Percentiles rank a stretch among this genome's conserved stretches.
These are phyloP conservation scores for Solanum rostratum DNA, from an alignment of 257 asterid species.

Conservation along the genomic window DNA sequence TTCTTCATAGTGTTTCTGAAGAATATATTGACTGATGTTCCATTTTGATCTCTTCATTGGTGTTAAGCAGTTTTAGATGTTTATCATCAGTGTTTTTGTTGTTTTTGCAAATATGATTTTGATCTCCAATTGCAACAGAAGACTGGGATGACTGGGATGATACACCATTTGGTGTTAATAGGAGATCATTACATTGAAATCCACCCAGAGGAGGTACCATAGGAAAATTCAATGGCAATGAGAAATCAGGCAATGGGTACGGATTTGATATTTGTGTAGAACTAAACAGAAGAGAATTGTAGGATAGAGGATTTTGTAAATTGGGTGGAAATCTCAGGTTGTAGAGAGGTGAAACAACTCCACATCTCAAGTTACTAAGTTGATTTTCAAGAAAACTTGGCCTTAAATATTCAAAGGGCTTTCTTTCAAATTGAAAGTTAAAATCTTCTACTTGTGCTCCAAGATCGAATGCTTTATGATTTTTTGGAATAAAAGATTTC, in stretches of 20 bases:
- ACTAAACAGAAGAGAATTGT: constrained; percentile 14
- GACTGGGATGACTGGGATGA: constrained; percentile 10
- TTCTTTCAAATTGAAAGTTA: constrained; percentile 29
- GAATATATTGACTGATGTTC: neutral
- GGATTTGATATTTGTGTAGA: constrained; percentile 6
- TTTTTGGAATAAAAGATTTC: constrained; percentile 1
- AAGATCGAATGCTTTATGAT: neutral
- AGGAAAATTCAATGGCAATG: constrained; percentile 17
- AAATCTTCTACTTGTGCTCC: constrained; percentile 33
- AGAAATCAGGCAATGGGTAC: constrained; percentile 10
- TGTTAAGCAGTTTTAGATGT: neutral
- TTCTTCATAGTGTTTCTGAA: neutral
- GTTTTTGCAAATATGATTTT: neutral
- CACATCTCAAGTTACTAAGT: constrained; percentile 21
- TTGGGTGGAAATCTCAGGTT: constrained; percentile 28
- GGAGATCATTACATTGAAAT: constrained; percentile 15
- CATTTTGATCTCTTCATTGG: neutral
- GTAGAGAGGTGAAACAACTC: constrained; percentile 22
- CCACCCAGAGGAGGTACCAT: constrained; percentile 2
- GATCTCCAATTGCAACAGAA: neutral
- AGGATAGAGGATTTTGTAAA: constrained; percentile 9
- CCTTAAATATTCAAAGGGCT: constrained; percentile 26
- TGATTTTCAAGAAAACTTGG: constrained; percentile 24
- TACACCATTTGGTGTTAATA: neutral
- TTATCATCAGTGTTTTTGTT: neutral